These are phyloP conservation scores for Arxiozyma telluris DNA, from an alignment of 1,139 yeast species.

Conservation along the genomic window DNA sequence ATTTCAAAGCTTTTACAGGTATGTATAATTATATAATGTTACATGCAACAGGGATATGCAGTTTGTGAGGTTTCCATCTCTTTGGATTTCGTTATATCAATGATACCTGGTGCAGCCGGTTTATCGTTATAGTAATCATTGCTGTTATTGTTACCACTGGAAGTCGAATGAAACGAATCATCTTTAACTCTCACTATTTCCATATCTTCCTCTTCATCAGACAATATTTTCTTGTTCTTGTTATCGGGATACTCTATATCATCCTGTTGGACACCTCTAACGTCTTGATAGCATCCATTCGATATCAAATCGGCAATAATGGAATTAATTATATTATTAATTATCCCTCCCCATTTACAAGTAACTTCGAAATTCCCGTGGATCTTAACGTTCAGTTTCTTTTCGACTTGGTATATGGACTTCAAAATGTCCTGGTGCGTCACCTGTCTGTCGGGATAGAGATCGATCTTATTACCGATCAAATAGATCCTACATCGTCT, in stretches of 20 bases:
- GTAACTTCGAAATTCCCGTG: constrained; percentile 31
- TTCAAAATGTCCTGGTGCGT: constrained; percentile 26
- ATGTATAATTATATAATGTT: background rate
- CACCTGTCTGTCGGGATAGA: constrained; percentile 25
- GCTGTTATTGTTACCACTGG: background rate
- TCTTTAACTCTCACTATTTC: background rate
- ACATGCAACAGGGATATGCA: background rate
- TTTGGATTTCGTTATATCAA: background rate
- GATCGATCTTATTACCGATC: constrained; percentile 38
- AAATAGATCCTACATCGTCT: constrained; percentile 32
- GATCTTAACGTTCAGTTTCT: constrained; percentile 19
- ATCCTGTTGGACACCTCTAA: constrained; percentile 5
- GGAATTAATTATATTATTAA: constrained; percentile 24
- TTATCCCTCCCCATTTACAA: constrained; percentile 28
- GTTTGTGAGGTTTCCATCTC: background rate
- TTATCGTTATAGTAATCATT: background rate
- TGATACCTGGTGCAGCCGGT: background rate
- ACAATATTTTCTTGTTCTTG: constrained; percentile 6
- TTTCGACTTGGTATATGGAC: constrained; percentile 18
- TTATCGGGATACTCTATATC: constrained; percentile 9
- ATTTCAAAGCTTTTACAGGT: too few relatives aligned
- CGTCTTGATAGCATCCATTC: constrained; percentile 26
- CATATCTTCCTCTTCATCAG: background rate
- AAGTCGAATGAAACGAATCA: background rate
- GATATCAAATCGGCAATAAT: constrained; percentile 27